Evolutionary conservation across 805 yeast species (phyloP).

Genomic region (Wickerhamiella alocasiicola): DNA sequence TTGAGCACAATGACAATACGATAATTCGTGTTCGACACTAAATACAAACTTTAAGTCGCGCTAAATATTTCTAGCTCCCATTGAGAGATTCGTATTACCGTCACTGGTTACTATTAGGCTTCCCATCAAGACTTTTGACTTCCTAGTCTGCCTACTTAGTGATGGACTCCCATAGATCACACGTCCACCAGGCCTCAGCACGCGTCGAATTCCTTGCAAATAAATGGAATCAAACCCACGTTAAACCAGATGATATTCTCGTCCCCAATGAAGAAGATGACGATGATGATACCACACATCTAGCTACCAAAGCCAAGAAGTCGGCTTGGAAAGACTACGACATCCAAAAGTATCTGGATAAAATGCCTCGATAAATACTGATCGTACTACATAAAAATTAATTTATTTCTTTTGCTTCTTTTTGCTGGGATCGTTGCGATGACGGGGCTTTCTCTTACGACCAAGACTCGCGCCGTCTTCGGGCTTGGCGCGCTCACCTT

Average conservation of each 20-base stretch:
- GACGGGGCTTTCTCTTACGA: constrained; percentile 18
- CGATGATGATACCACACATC: constrained; percentile 20
- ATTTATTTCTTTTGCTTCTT: constrained; percentile 7
- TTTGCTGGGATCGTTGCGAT: constrained; percentile 10
- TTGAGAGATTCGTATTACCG: too few relatives aligned
- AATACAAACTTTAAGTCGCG: too few relatives aligned
- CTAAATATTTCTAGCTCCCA: too few relatives aligned
- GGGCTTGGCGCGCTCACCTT: constrained; percentile 25
- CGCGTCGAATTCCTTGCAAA: constrained; percentile 22
- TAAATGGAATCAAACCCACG: constrained; percentile 24
- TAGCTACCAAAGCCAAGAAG: constrained; percentile 1
- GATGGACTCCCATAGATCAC: constrained; percentile 27
- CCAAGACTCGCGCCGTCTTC: constrained; percentile 17
- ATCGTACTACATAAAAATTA: background rate
- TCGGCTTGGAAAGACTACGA: constrained; percentile 20
- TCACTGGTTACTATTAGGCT: too few relatives aligned
- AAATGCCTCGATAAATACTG: constrained; percentile 1
- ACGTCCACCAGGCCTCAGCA: constrained; percentile 23
- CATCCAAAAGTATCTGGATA: constrained; percentile 6
- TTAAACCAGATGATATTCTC: constrained; percentile 23
- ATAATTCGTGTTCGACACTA: too few relatives aligned
- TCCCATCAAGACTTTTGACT: too few relatives aligned
- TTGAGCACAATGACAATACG: too few relatives aligned
- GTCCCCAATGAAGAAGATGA: constrained; percentile 17
- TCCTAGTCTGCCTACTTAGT: too few relatives aligned